Evolutionary conservation across 2,329 filamentous ascomycete genomes (phyloP).

Genomic region (Fusarium staphyleae): DNA sequence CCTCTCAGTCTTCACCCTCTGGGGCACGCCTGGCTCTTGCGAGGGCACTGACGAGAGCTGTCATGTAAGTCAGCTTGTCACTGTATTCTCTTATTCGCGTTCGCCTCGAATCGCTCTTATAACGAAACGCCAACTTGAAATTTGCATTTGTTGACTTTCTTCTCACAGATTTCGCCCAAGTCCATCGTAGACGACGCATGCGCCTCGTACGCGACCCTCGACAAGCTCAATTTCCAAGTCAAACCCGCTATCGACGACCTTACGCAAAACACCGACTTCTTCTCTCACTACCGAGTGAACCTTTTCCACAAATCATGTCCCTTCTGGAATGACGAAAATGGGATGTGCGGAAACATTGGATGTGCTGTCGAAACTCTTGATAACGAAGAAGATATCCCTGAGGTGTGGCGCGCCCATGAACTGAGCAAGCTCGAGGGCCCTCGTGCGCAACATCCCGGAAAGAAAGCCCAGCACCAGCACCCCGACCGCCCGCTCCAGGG

Average conservation of each 20-base stretch:
- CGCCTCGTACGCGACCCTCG: constrained; percentile 90
- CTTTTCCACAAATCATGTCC: constrained; percentile 94
- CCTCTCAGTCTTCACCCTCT: constrained; percentile 63
- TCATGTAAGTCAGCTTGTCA: constrained; percentile 54
- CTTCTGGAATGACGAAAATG: constrained; percentile 93
- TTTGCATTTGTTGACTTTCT: constrained; percentile 49
- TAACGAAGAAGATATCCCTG: constrained; percentile 91
- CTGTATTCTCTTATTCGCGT: neutral
- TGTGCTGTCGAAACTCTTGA: constrained; percentile 96
- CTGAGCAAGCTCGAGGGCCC: constrained; percentile 92
- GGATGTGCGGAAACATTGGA: constrained; percentile 96
- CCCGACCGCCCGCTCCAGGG: constrained; percentile 80
- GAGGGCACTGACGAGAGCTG: constrained; percentile 56
- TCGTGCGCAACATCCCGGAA: constrained; percentile 85
- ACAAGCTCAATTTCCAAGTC: constrained; percentile 79
- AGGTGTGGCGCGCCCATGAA: constrained; percentile 90
- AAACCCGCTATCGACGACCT: constrained; percentile 81
- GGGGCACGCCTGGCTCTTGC: constrained; percentile 58
- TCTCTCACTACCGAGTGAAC: constrained; percentile 95
- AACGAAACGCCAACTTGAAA: neutral
- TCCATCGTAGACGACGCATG: constrained; percentile 94
- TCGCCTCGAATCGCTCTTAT: neutral
- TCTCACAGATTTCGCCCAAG: constrained; percentile 78
- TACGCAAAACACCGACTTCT: constrained; percentile 91
- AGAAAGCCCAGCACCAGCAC: constrained; percentile 73